Evolutionary conservation across 805 yeast species (phyloP).

Genomic region (Starmera quercuum): DNA sequence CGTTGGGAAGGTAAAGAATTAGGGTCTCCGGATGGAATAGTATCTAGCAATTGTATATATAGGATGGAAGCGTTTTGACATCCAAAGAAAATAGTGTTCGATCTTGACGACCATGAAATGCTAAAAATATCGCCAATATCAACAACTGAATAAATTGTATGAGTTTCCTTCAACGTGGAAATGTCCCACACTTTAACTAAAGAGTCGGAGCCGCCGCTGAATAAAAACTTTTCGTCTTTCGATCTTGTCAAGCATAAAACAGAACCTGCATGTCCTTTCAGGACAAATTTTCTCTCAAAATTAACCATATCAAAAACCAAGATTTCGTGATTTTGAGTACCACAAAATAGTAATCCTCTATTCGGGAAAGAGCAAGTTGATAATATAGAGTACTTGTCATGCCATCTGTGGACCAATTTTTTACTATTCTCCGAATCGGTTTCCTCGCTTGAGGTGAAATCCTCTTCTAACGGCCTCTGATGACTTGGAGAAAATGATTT

Average conservation of each 20-base stretch:
- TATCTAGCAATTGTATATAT: slow-evolving; percentile 44
- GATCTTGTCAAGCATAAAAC: slow-evolving; percentile 62
- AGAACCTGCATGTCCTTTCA: slow-evolving; percentile 65
- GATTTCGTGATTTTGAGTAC: slow-evolving; percentile 82
- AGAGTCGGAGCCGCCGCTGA: slow-evolving; percentile 89
- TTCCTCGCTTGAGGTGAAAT: neutral
- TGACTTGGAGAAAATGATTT: slow-evolving; percentile 10
- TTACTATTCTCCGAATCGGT: slow-evolving; percentile 3
- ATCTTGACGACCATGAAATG: slow-evolving; percentile 54
- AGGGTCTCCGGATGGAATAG: slow-evolving; percentile 19
- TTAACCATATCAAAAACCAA: slow-evolving; percentile 61
- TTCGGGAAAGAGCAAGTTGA: slow-evolving; percentile 59
- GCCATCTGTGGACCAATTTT: slow-evolving; percentile 65
- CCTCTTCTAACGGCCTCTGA: slow-evolving; percentile 2
- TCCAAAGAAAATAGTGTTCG: slow-evolving; percentile 69
- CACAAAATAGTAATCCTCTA: slow-evolving; percentile 64
- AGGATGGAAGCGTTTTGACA: slow-evolving; percentile 87
- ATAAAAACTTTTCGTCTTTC: slow-evolving; percentile 46
- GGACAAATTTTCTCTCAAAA: slow-evolving; percentile 44
- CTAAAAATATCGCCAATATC: slow-evolving; percentile 95
- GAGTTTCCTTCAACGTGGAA: slow-evolving; percentile 33
- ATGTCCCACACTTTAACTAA: slow-evolving; percentile 81
- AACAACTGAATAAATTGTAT: slow-evolving; percentile 72
- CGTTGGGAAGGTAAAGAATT: slow-evolving; percentile 53
- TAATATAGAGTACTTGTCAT: slow-evolving; percentile 60